Conservation (phyloP, 176 grass and related monocot species). For the Oryza glumipatula region DNA sequence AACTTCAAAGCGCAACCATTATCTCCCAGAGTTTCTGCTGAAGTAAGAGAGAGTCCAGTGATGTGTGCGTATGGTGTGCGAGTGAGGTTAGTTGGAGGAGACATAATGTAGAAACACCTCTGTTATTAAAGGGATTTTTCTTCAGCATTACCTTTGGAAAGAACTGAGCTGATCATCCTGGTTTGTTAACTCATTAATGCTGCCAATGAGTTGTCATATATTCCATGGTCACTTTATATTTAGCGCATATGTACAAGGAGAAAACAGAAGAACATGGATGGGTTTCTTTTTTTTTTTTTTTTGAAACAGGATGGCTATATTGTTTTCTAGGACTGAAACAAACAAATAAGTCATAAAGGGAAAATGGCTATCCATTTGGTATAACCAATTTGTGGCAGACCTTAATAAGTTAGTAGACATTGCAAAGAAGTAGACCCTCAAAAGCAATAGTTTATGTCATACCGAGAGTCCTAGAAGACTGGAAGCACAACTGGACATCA, state of each 20-base stretch:
- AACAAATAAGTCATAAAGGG: not conserved
- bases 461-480: slow-evolving; percentile 32
- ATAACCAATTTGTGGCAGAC: not conserved
- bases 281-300: not conserved
- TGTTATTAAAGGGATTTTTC: not conserved
- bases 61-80: not conserved
- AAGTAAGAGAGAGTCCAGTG: not conserved
- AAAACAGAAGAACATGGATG: slow-evolving; percentile 7
- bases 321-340: slow-evolving; percentile 20
- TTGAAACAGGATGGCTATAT: not conserved
- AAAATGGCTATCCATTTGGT: not conserved
- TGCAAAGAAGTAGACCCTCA: not conserved
- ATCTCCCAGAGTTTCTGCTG: not conserved
- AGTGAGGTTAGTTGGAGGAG: not conserved
- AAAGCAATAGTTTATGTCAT: slow-evolving; percentile 8
- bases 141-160: not conserved
- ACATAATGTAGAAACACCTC: slow-evolving; percentile 36
- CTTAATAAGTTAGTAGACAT: not conserved
- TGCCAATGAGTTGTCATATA: not conserved
- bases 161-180: not conserved
- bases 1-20: not conserved
- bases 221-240: not conserved
- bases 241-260: slow-evolving; percentile 29
- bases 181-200: not conserved
- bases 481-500: slow-evolving; percentile 31